Evolutionary conservation across 768 basidiomycete species (phyloP), one percentile per base, ranked within the genome.

Genomic region (Tricholoma sp.): DNA sequence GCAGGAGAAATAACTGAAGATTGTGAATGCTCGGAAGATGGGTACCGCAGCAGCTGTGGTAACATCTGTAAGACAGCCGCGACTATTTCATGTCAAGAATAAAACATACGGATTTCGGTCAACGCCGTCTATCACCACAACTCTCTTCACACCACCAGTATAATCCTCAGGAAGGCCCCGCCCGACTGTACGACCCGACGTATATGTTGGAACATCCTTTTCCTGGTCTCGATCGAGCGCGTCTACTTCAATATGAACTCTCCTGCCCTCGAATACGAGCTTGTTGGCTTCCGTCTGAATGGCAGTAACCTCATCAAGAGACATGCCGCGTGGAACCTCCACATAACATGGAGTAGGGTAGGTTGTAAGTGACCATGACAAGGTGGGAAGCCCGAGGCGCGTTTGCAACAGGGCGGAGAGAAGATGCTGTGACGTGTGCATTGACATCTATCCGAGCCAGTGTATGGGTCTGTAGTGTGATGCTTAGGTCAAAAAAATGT

Each of bases 361-460:
- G 16, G 76, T 71, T 0, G 86, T 85, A 56, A 92, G 75, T n/a
- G 88, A 88, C 91, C 91, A 93, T 1, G 87, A 86, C 19, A 91
- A 77, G 2, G 91, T 93, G 6, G 83, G 83, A 24, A 91, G 74
- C 31, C 80, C 69, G 37, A 89, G 75, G 3, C 72, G 73, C 21
- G 77, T 75, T 64, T 92, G 89, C 4, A 93, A 76, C n/a, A 91
- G 76, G 0, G 90, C 89, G 12, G 90, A 91, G 21, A 93, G 79
- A 45, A 91, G 76, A 60, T 92, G 91, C 64, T 93, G 91, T 0
- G 87, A 86, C 1, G 90, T 91, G 69, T 94, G 91, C 81, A 90
- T 83, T 14, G 84, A 81, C 86, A 89, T 89, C 87, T 90, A 62
- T 41, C 21, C 24, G 3, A 55, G 12, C 45, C 27, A 55, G 12